Evolutionary conservation across 768 basidiomycete species (phyloP).

Genomic region (Russula vinacea): DNA sequence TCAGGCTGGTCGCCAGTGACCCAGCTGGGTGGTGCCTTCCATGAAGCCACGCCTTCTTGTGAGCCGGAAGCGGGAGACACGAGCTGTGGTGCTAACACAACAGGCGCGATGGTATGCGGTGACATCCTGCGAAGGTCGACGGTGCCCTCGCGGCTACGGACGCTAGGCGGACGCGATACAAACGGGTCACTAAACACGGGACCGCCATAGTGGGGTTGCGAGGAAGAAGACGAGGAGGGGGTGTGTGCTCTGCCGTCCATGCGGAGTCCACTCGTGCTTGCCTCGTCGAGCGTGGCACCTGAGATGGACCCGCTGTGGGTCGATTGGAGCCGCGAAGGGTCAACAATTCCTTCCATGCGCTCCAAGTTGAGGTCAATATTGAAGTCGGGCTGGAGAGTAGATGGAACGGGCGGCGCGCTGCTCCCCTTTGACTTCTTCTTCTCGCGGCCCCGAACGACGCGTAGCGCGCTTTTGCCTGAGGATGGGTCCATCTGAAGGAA

Average conservation of each 20-base stretch:
- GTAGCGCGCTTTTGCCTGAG: constrained; percentile 24
- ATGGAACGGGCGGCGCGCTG: constrained; percentile 35
- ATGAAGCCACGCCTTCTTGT: constrained; percentile 35
- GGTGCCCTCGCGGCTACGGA: constrained; percentile 21
- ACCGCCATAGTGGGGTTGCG: constrained; percentile 12
- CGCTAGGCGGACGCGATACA: constrained; percentile 19
- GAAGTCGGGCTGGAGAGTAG: constrained; percentile 41
- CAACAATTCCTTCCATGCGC: constrained; percentile 79
- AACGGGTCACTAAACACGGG: constrained; percentile 30
- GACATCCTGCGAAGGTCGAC: constrained; percentile 22
- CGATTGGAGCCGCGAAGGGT: constrained; percentile 38
- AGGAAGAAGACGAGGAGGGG: constrained; percentile 23
- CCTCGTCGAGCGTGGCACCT: constrained; percentile 41
- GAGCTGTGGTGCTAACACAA: constrained; percentile 23
- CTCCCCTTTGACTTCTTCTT: constrained; percentile 37
- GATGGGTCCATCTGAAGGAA: constrained; percentile 34
- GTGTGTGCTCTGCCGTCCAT: constrained; percentile 14
- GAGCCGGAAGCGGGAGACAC: constrained; percentile 26
- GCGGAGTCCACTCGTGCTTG: constrained; percentile 35
- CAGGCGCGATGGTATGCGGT: constrained; percentile 18
- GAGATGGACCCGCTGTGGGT: constrained; percentile 43
- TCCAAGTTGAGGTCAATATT: constrained; percentile 66
- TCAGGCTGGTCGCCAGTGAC: constrained; percentile 49
- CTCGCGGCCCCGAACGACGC: constrained; percentile 33
- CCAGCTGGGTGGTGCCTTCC: constrained; percentile 79